Evolutionary conservation across 805 yeast genomes (phyloP), one percentile per base, ranked within the genome.

Genomic region (Zygotorulaspora chibaensis): DNA sequence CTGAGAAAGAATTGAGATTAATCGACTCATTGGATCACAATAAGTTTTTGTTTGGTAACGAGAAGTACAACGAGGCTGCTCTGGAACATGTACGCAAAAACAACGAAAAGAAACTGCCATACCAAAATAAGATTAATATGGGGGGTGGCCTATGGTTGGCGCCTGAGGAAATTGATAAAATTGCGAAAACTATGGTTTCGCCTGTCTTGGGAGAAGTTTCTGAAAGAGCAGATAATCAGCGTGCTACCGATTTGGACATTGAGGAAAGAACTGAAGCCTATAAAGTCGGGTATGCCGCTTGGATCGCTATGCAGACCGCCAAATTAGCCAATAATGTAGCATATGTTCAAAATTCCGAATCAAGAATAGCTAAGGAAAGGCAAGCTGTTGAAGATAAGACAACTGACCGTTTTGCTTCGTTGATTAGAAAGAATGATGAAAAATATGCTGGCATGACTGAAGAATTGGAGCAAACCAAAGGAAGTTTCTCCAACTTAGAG

Each of bases 81-180:
- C 74, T 84, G 43, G 81, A 82, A 26, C 69, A 85, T 51, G 96
- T 96, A 2, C 85, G 84, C 61, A 76, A 77, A 51, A 80, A 80
- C 57, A 71, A 76, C 38, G 78, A 76, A 40, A 80, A 78, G 61
- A 76, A 91, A 58, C 59, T 75, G 40, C 71, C 73, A 50, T 62
- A 70, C 51, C 62, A 56, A 41, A 80, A 81, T 52, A 77, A 82
- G 63, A 71, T 88, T 56, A 75, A 87, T 59, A 68, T 91, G 51
- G 99, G 99, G 49, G 96, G 95, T 51, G 98, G 97, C 2, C 73
- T 87, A 47, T 78, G 75, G 58, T 79, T 91, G 76, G 73, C 85
- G 33, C 84, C 76, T 48, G 76, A 72, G 16, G 96, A 90, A 58
- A 78, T 93, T 50, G 84, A 87, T 52, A 75, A 75, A 42, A 77